These are phyloP conservation scores for Petrea volubilis DNA, from an alignment of 257 asterid species.

Conservation along the genomic window DNA sequence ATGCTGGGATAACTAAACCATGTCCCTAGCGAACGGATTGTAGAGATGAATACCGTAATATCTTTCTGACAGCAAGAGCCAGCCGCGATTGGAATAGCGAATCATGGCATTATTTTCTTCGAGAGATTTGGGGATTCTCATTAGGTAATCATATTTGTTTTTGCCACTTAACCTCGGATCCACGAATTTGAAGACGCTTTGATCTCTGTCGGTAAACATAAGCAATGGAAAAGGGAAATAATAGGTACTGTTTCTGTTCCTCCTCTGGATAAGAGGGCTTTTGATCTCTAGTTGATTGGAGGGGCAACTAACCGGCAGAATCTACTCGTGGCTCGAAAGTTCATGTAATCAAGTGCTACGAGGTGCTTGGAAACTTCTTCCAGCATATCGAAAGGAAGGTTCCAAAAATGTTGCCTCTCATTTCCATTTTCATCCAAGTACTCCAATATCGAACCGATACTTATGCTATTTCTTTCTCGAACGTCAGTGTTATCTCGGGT, in stretches of 20 bases:
- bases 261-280: neutral
- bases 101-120: neutral
- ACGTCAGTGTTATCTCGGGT: too few species aligned
- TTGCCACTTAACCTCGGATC: neutral
- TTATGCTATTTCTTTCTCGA: too few species aligned
- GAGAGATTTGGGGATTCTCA: neutral
- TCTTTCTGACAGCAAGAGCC: neutral
- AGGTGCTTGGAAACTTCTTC: neutral
- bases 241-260: too few species aligned
- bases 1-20: neutral
- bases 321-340: neutral
- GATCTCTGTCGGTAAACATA: neutral
- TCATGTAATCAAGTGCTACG: too few species aligned
- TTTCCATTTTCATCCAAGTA: neutral
- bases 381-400: neutral
- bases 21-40: neutral
- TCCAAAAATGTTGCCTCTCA: neutral
- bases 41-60: too few species aligned
- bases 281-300: neutral
- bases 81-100: neutral
- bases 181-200: neutral
- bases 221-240: neutral
- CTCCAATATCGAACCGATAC: too few species aligned
- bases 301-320: neutral
- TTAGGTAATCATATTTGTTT: too few species aligned